Evolutionary conservation across 129 eudicot species (phyloP).

Genomic region (Dittrichia graveolens): DNA sequence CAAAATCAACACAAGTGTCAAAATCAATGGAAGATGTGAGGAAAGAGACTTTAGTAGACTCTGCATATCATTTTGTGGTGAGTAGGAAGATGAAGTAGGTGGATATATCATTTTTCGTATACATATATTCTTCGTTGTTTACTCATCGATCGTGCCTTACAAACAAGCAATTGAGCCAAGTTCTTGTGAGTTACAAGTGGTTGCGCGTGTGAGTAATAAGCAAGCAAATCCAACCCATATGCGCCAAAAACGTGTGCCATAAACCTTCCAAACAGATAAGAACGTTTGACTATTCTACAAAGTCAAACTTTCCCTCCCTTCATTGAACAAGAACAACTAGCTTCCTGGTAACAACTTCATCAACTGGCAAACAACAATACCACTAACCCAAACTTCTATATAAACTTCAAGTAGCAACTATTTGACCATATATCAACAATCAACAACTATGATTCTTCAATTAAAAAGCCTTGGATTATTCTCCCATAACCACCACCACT

Average conservation of each 20-base stretch:
- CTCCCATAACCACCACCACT: slow-evolving; percentile 28
- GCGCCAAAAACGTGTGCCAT: slow-evolving; percentile 33
- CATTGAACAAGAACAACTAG: background rate
- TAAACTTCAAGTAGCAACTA: slow-evolving; percentile 33
- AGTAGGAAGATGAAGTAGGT: too few species aligned
- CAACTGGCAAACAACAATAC: slow-evolving; percentile 25
- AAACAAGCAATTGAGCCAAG: slow-evolving; percentile 6
- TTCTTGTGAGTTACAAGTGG: slow-evolving; percentile 5
- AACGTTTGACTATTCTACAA: slow-evolving; percentile 35
- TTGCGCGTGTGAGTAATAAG: slow-evolving; percentile 20
- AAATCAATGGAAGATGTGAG: too few species aligned
- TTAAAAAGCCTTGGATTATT: slow-evolving; percentile 37
- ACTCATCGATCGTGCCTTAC: slow-evolving; percentile 1
- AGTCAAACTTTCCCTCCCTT: slow-evolving; percentile 21
- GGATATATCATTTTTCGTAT: too few species aligned
- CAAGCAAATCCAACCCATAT: slow-evolving; percentile 26
- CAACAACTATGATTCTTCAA: slow-evolving; percentile 41
- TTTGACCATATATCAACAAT: slow-evolving; percentile 28
- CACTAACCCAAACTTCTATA: slow-evolving; percentile 35
- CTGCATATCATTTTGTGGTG: too few species aligned
- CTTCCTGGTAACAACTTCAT: background rate
- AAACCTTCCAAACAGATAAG: slow-evolving; percentile 33
- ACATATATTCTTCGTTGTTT: too few species aligned
- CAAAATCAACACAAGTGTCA: too few species aligned
- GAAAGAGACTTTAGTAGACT: too few species aligned